Evolutionary conservation across 2,329 filamentous ascomycete genomes (phyloP), one percentile per base, ranked within the genome.

Genomic region (Talaromyces piceae): DNA sequence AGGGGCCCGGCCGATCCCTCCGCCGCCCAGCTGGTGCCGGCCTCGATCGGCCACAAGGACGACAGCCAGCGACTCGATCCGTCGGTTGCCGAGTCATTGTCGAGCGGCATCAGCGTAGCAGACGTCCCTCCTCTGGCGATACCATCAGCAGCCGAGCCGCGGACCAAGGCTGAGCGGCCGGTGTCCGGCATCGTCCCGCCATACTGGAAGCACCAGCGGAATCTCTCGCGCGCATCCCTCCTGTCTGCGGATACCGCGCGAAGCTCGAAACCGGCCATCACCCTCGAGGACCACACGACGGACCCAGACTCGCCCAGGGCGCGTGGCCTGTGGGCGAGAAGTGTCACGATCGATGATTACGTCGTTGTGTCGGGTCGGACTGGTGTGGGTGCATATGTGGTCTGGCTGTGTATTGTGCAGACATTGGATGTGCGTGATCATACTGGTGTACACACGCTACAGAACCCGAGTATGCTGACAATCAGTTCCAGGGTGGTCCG

Each of bases 321-420:
- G 59, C 75, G 76, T 37, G 75, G 77, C 0, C 73, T 83, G 50
- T 86, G 82, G 82, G 82, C 82, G 7, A 77, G 74, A 47, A 76
- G 76, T 51, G 82, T 84, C 37, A 72, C 74, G 5, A 79, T 86
- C 48, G 77, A 82, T 51, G 80, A 83, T 61, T 77, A 83, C 69
- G 76, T 78, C 28, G 73, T 85, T 56, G 76, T 86, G 26, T 75
- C 76, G 54, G 82, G 80, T 7, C 77, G 73, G 47, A 73, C 77
- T 3, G 78, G 78, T 5, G 72, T 84, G 45, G 91, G 91, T n/a
- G 87, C 91, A 2, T 98, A 97, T 72, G 88, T 96, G 1, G 90
- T 95, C 6, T 98, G 88, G 88, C 93, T 89, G 64, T 90, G 93
- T 62, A 82, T 79, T 45, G 88, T 98, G 41, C 84, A 93, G 67